These are phyloP conservation scores for Biscogniauxia sp. DNA, from an alignment of 2,329 filamentous ascomycete genomes.

Conservation along the genomic window DNA sequence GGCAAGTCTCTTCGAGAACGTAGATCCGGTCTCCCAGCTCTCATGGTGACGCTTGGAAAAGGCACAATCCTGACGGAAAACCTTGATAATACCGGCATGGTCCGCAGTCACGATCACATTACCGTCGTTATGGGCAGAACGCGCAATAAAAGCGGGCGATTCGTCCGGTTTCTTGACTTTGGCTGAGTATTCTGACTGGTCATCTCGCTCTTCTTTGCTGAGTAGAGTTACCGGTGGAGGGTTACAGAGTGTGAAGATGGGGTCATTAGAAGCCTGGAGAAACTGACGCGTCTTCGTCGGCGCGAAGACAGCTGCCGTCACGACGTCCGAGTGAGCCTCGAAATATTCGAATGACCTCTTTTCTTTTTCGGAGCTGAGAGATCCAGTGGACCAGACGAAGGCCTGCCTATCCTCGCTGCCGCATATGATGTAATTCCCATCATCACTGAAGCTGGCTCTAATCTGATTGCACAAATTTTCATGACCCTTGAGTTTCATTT, in stretches of 20 bases:
- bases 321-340: conserved; percentile 83
- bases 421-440: conserved; percentile 81
- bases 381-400: conserved; percentile 81
- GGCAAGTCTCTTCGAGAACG: conserved; percentile 68
- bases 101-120: conserved; percentile 93
- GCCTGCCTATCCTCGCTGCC: conserved; percentile 89
- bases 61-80: conserved; percentile 94
- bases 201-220: conserved; percentile 62
- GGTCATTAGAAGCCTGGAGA: conserved; percentile 79
- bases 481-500: conserved; percentile 88
- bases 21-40: conserved; percentile 73
- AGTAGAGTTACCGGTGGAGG: conserved; percentile 84
- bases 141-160: conserved; percentile 73
- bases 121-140: conserved; percentile 73
- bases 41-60: conserved; percentile 73
- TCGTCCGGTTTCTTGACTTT: conserved; percentile 55
- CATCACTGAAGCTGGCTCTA: conserved; percentile 82
- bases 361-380: conserved; percentile 64
- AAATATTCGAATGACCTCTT: conserved; percentile 86
- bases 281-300: conserved; percentile 75
- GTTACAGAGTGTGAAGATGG: conserved; percentile 95
- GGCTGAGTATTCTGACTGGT: conserved; percentile 23
- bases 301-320: conserved; percentile 85
- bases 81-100: conserved; percentile 83
- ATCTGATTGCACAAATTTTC: conserved; percentile 91